Evolutionary conservation across 1,284 basidiomycete genomes (phyloP), one percentile per base, ranked within the genome.

Genomic region (Sporisorium sorghi): DNA sequence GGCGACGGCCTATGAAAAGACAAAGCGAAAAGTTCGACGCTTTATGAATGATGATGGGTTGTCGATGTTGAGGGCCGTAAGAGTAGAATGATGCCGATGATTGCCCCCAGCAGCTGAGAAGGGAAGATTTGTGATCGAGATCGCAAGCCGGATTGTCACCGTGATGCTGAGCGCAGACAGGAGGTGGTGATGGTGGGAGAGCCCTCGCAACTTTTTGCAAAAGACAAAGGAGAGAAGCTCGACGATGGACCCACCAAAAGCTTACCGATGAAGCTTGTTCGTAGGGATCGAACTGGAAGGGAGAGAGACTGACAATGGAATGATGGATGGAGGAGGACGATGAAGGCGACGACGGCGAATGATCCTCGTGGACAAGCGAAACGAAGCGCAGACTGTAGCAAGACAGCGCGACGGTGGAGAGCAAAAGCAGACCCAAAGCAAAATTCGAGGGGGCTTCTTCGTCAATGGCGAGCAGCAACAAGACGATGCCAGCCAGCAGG

Each of bases 301-400:
- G 42, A 44, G 23, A 42, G 42, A 44, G 42, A 26, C 39, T 11
- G 39, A 21, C n/a, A 40, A 40, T 30, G 5, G 28, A 5, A 11
- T 40, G n/a, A 19, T 40, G 37, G n/a, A 40, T 30, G 21, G 9
- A 23, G 21, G 17, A n/a, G 15, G 24, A 30, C 23, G 28, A 30
- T 17, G 28, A n/a, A 19, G 6, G 23, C n/a, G 19, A 30, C 28
- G 46, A 12, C 46, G 46, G 46, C 28, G 46, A 47, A 47, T 47
- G 46, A 47, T 47, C 46, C 46, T 47, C 46, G 46, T 30, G 46
- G 17, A 43, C n/a, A 19, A n/a, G 40, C 2, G 26, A 30, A 47
- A n/a, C 28, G 46, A 30, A n/a, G 26, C 28, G 26, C 28, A 19
- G 46, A 30, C 11, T n/a, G 44, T 26, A 46, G 26, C 15, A 26